Percentiles rank a stretch among this genome's conserved stretches.
phyloP scores from a whole-genome alignment of 2,329 filamentous ascomycete genomes.

The Fusarium hostae region DNA sequence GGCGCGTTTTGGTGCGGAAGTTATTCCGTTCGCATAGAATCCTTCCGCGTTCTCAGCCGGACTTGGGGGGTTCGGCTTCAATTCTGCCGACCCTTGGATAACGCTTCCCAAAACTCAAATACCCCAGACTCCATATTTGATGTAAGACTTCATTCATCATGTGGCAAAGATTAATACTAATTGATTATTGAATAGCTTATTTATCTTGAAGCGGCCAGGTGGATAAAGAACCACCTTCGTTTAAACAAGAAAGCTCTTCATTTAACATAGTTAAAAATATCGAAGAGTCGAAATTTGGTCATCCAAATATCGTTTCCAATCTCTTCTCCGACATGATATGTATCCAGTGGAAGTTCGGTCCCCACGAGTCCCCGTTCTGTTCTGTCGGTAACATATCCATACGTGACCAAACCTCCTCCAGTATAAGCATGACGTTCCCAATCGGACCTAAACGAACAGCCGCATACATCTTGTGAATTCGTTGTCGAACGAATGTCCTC shows the following conservation, averaged over 20 bases:
- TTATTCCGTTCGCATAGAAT: too few species aligned
- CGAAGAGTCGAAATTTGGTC: too few species aligned
- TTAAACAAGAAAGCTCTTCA: neutral
- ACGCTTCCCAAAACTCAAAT: too few species aligned
- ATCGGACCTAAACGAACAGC: conserved; percentile 16
- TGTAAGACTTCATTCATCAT: too few species aligned
- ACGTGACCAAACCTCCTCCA: conserved; percentile 29
- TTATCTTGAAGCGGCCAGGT: too few species aligned
- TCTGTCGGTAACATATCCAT: neutral
- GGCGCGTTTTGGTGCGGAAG: too few species aligned
- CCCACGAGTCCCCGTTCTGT: neutral
- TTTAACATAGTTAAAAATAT: neutral
- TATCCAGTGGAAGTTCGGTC: conserved; percentile 17
- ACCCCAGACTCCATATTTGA: too few species aligned
- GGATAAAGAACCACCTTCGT: neutral
- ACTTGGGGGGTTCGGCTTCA: too few species aligned
- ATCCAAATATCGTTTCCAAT: conserved; percentile 29
- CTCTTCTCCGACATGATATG: conserved; percentile 25
- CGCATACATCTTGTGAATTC: neutral
- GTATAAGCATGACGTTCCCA: neutral
- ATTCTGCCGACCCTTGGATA: too few species aligned
- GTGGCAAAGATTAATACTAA: too few species aligned
- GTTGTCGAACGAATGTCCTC: conserved; percentile 13
- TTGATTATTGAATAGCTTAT: too few species aligned
- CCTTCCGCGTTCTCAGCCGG: too few species aligned